Evolutionary conservation across 1,284 basidiomycete genomes (phyloP).

Genomic region (Cryptococcus sp.): DNA sequence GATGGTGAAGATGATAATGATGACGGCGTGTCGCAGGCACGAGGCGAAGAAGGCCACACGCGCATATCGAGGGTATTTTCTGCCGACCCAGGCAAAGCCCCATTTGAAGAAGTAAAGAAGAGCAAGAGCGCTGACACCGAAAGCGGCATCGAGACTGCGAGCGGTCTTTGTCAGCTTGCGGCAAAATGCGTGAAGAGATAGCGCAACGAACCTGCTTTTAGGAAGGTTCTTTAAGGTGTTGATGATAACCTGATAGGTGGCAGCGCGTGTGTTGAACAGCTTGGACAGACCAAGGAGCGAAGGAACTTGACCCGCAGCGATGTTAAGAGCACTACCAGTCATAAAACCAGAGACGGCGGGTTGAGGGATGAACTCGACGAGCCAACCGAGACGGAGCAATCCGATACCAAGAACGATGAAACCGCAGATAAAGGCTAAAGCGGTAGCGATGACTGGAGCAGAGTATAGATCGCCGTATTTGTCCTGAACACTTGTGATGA

Average conservation of each 20-base stretch:
- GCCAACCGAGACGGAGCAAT: constrained; percentile 87
- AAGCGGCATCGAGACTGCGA: constrained; percentile 74
- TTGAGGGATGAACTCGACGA: constrained; percentile 83
- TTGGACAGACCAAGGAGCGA: constrained; percentile 76
- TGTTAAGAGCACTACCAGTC: constrained; percentile 82
- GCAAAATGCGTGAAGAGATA: too few relatives aligned
- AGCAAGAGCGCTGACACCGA: constrained; percentile 69
- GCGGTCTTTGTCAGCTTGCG: constrained; percentile 49
- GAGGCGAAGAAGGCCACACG: constrained; percentile 85
- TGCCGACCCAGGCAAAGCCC: constrained; percentile 61
- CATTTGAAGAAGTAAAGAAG: constrained; percentile 74
- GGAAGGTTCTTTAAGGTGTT: constrained; percentile 80
- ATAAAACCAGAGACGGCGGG: constrained; percentile 85
- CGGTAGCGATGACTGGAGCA: constrained; percentile 76
- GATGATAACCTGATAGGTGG: constrained; percentile 90
- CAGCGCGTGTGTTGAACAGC: constrained; percentile 75
- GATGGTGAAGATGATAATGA: constrained; percentile 79
- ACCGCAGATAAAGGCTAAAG: constrained; percentile 83
- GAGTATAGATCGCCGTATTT: constrained; percentile 58
- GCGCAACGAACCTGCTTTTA: constrained; percentile 5
- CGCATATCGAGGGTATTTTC: constrained; percentile 68
- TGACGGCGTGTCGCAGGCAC: constrained; percentile 81
- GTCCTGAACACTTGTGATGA: constrained; percentile 67
- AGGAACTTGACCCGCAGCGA: constrained; percentile 80
- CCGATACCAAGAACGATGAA: constrained; percentile 93